phyloP scores from a whole-genome alignment of 169 alveolate species.

The Eimeria acervulina region DNA sequence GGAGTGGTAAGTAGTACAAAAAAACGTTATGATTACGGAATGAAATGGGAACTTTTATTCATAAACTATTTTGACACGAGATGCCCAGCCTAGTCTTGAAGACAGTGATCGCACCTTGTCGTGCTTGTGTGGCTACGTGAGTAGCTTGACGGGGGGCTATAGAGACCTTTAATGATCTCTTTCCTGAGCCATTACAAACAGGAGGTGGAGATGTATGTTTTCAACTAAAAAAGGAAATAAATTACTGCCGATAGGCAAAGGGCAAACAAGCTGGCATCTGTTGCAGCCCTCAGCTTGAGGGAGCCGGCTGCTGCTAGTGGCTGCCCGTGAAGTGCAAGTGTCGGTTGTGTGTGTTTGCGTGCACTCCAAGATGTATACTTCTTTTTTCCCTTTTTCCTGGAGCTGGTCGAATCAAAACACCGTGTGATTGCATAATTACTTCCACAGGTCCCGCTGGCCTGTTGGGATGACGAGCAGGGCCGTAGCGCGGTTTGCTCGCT shows the following conservation, averaged over 20 bases:
- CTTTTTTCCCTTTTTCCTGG: neutral
- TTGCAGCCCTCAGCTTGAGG: neutral
- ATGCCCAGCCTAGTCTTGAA: neutral
- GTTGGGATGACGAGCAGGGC: constrained; percentile 42
- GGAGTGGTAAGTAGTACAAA: no score
- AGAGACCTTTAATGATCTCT: neutral
- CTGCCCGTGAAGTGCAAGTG: neutral
- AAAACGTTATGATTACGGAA: no score
- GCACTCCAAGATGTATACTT: neutral
- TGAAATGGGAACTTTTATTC: neutral
- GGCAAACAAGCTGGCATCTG: neutral
- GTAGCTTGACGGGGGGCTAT: neutral
- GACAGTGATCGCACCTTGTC: neutral
- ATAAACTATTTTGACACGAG: neutral
- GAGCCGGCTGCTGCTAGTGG: neutral
- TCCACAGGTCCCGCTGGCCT: constrained; percentile 71
- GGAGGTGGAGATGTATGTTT: neutral
- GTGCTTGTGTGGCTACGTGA: neutral
- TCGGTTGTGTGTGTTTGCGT: neutral
- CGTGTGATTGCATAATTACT: neutral
- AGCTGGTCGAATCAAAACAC: neutral
- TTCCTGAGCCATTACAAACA: neutral
- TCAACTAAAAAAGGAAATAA: neutral
- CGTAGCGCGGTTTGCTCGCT: neutral
- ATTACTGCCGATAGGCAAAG: neutral